These are phyloP conservation scores for Aulographum hederae DNA, from an alignment of 2,329 filamentous ascomycete species.

Conservation along the genomic window DNA sequence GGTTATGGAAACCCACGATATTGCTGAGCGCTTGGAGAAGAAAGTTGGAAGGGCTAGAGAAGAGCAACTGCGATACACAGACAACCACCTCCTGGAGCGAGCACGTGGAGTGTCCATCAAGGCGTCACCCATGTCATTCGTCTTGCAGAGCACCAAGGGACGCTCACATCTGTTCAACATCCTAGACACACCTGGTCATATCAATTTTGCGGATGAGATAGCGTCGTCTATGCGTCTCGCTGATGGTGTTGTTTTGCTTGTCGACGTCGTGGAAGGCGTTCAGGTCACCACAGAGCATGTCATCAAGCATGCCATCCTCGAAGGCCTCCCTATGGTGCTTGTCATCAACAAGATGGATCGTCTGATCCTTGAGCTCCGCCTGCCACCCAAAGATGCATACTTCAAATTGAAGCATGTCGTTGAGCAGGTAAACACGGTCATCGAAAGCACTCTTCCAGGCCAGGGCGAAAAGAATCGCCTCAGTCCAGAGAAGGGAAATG, in stretches of 20 bases:
- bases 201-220: slow-evolving; percentile 97
- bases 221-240: slow-evolving; percentile 72
- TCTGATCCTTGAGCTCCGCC: slow-evolving; percentile 79
- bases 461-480: slow-evolving; percentile 62
- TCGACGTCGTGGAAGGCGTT: slow-evolving; percentile 98
- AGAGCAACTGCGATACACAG: slow-evolving; percentile 87
- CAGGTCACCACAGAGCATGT: slow-evolving; percentile 94
- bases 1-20: slow-evolving; percentile 84
- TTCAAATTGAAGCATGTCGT: slow-evolving; percentile 99
- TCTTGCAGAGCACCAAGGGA: slow-evolving; percentile 71
- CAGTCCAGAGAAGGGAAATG: slow-evolving; percentile 93
- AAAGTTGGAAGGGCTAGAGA: slow-evolving; percentile 66
- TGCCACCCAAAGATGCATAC: slow-evolving; percentile 89
- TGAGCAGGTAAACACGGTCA: slow-evolving; percentile 92
- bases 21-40: slow-evolving; percentile 60
- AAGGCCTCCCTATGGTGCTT: slow-evolving; percentile 74
- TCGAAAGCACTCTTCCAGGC: slow-evolving; percentile 71
- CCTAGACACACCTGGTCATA: slow-evolving; percentile 89
- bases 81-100: slow-evolving; percentile 74
- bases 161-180: slow-evolving; percentile 95
- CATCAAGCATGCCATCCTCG: slow-evolving; percentile 84
- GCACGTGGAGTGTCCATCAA: slow-evolving; percentile 87
- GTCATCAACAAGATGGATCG: slow-evolving; percentile 97
- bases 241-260: slow-evolving; percentile 81
- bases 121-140: slow-evolving; percentile 80